A percentile compares a stretch with the other conserved stretches of the same genome.
These are phyloP conservation scores for Clarireedia paspali DNA, from an alignment of 2,329 filamentous ascomycete species.

Conservation along the genomic window DNA sequence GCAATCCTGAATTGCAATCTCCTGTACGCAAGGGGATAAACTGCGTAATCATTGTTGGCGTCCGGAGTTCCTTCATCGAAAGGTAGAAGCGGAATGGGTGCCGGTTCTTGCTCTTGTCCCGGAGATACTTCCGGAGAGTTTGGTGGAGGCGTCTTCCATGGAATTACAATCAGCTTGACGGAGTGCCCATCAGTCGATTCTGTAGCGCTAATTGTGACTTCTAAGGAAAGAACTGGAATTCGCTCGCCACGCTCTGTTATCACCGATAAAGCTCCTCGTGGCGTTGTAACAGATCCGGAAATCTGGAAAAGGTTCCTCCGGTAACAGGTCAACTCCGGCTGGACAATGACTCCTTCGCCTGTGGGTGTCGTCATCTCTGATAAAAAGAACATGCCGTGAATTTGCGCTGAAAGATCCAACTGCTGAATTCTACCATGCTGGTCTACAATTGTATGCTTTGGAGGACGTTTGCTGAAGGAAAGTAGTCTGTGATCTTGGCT, in stretches of 20 bases:
- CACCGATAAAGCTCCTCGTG: slow-evolving; percentile 69
- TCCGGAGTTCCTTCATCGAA: slow-evolving; percentile 42
- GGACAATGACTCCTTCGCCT: slow-evolving; percentile 44
- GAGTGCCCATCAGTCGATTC: slow-evolving; percentile 90
- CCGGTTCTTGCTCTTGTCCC: slow-evolving; percentile 73
- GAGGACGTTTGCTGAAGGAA: slow-evolving; percentile 25
- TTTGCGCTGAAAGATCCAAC: slow-evolving; percentile 54
- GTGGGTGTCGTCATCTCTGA: slow-evolving; percentile 49
- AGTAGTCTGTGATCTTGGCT: slow-evolving; percentile 29
- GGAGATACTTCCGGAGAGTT: slow-evolving; percentile 62
- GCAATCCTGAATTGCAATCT: slow-evolving; percentile 88
- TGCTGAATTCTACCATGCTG: slow-evolving; percentile 40
- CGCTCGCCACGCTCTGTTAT: slow-evolving; percentile 79
- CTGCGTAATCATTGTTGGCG: slow-evolving; percentile 61
- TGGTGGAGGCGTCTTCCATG: slow-evolving; percentile 91
- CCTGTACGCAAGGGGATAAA: slow-evolving; percentile 91
- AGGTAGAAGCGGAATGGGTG: slow-evolving; percentile 66
- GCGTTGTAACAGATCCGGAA: slow-evolving; percentile 78
- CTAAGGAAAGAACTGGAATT: slow-evolving; percentile 72
- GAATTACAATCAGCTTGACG: slow-evolving; percentile 91
- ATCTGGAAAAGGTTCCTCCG: slow-evolving; percentile 94
- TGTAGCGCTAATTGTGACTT: slow-evolving; percentile 83
- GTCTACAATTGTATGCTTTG: slow-evolving; percentile 42
- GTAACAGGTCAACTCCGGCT: slow-evolving; percentile 89
- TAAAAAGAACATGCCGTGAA: slow-evolving; percentile 85